Evolutionary conservation across 805 yeast genomes (phyloP).

Genomic region (Wickerhamiella qilinensis): DNA sequence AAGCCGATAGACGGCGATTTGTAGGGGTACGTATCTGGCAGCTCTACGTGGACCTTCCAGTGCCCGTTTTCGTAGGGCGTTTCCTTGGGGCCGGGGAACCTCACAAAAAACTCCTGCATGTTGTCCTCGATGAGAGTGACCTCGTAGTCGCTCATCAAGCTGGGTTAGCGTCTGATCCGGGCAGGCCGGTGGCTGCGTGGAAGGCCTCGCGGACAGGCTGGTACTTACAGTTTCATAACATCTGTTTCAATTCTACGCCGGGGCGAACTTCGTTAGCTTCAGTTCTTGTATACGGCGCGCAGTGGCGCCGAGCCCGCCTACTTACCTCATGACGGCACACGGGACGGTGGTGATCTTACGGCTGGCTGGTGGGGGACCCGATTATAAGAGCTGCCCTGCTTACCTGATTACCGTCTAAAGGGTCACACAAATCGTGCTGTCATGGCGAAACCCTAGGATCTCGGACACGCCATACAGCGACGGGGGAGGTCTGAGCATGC

Average conservation of each 20-base stretch:
- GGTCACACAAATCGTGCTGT: no score
- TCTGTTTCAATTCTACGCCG: slow-evolving; percentile 81
- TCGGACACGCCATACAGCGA: no score
- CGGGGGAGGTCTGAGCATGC: no score
- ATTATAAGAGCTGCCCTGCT: no score
- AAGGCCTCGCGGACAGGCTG: not conserved
- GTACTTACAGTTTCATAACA: slow-evolving; percentile 73
- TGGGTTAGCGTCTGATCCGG: slow-evolving; percentile 28
- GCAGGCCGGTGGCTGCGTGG: not conserved
- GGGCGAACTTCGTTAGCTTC: slow-evolving; percentile 30
- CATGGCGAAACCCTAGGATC: no score
- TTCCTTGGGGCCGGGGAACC: slow-evolving; percentile 71
- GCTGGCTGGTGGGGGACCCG: no score
- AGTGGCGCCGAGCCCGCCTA: not conserved
- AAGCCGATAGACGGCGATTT: slow-evolving; percentile 94
- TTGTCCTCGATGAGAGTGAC: slow-evolving; percentile 69
- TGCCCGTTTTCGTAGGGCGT: slow-evolving; percentile 81
- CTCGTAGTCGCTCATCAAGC: slow-evolving; percentile 81
- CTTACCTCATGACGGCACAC: not conserved
- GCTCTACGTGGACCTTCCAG: slow-evolving; percentile 84
- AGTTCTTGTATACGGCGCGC: not conserved
- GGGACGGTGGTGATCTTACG: no score
- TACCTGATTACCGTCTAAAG: no score
- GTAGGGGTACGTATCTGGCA: slow-evolving; percentile 91
- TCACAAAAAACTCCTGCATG: slow-evolving; percentile 74